These are phyloP conservation scores for Podospora pseudopauciseta DNA, from an alignment of 495 filamentous ascomycete species.

Conservation along the genomic window DNA sequence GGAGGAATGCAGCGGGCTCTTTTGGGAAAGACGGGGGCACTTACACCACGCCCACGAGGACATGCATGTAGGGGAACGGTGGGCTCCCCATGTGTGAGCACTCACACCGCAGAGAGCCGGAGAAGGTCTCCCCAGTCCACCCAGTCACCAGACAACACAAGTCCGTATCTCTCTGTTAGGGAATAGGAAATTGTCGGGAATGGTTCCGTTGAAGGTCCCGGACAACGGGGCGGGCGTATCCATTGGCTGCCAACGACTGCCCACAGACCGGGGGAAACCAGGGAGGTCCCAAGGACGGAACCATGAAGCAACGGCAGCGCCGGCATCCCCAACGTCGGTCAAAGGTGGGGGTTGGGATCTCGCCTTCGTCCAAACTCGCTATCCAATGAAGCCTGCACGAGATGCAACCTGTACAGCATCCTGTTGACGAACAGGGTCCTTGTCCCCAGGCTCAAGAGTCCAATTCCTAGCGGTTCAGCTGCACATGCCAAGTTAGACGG, in stretches of 20 bases:
- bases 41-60: not conserved
- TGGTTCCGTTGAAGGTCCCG: not conserved
- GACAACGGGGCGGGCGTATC: slow-evolving; percentile 14
- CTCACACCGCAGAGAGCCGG: slow-evolving; percentile 5
- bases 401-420: not conserved
- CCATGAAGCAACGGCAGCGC: slow-evolving; percentile 5
- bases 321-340: not conserved
- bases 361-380: not conserved
- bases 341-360: slow-evolving; percentile 2
- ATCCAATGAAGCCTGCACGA: slow-evolving; percentile 7
- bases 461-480: not conserved
- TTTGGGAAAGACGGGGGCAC: not conserved
- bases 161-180: slow-evolving; percentile 3
- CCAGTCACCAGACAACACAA: not conserved
- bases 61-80: not conserved
- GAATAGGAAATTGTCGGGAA: not conserved
- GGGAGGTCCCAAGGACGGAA: slow-evolving; percentile 6
- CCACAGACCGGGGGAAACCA: not conserved
- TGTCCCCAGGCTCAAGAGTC: not conserved
- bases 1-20: not conserved
- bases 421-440: not conserved
- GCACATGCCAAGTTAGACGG: not conserved
- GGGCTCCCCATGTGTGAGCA: slow-evolving; percentile 2
- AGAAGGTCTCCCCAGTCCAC: slow-evolving; percentile 5
- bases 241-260: slow-evolving; percentile 14